Base-by-base conservation (phyloP, 1,139 yeast species). In the Taphrina flavorubra region DNA sequence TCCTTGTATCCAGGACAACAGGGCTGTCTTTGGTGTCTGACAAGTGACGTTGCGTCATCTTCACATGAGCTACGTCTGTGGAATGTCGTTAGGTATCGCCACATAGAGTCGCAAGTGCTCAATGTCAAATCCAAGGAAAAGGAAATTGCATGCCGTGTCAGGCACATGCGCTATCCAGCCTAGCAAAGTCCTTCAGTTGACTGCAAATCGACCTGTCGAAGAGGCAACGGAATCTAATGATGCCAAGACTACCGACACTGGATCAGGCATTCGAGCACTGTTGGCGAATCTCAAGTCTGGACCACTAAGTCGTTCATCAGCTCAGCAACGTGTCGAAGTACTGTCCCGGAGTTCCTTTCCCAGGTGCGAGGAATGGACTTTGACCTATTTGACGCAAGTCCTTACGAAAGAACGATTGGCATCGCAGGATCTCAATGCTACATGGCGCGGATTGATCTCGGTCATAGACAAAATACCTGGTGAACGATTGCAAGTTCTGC, bases 351-450 rank as follows among this genome's bases (percentile, higher is more conserved):
- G n/a, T 7, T 25, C 34, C 6, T 58, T 58, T 39, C 62, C 62
- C 1, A 11, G 53, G n/a, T 11, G 44, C 13, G 62, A 58, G 10
- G 62, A 58, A 46, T 58, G 62, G 62, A 42, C 53, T 1, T 16
- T 58, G 25, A 20, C n/a, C 6, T 44, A 58, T 25, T 25, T 58
- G 10, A 34, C 34, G 42, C 8, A 36, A 6, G 40, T 36, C 14
- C 42, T 53, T 2, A 20, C 42, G 36, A 53, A 36, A 37, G 58
- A 53, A 20, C 34, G 20, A 49, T 16, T 31, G 42, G 44, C 6
- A 1, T 11, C 20, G 42, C 20, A 37, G 11, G 58, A 34, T 7
- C 11, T 34, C 6, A 18, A 53, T 11, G 42, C 20, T 6, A 53
- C 58, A 10, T 53, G 58, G 58, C 20, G 34, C 20, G 44, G 18